These are phyloP conservation scores for Cicer bijugum DNA, from an alignment of 306 rosid species.

Conservation along the genomic window DNA sequence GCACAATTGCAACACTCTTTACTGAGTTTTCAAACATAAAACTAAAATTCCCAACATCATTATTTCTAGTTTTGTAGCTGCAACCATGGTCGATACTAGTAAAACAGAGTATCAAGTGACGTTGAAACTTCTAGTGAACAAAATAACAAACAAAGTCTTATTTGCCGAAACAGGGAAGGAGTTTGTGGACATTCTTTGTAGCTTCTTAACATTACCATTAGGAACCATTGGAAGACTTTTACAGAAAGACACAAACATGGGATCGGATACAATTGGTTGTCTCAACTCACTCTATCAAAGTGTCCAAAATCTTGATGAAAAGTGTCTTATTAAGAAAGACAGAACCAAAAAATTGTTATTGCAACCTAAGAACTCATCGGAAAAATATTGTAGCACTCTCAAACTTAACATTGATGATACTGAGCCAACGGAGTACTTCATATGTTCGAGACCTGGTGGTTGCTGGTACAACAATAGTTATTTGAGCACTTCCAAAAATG, in stretches of 20 bases:
- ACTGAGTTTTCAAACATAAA: no score
- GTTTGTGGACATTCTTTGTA: background rate
- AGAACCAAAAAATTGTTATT: background rate
- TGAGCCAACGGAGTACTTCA: background rate
- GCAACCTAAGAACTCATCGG: background rate
- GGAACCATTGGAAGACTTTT: background rate
- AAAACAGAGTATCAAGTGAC: background rate
- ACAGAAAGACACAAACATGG: background rate
- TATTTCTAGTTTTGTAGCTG: background rate
- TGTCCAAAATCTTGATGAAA: background rate
- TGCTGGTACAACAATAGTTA: no score
- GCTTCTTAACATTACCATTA: background rate
- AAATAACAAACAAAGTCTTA: background rate
- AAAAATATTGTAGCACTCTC: background rate
- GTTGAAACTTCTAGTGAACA: conserved; percentile 8
- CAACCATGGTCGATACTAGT: background rate
- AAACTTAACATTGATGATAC: background rate
- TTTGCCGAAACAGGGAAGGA: conserved; percentile 3
- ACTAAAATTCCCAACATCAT: background rate
- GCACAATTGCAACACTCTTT: no score
- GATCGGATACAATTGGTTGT: background rate
- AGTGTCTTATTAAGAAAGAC: background rate
- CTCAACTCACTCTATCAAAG: conserved; percentile 10
- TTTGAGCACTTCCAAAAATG: background rate
- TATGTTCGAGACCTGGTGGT: background rate